These are phyloP conservation scores for Lentinus brumalis DNA, from an alignment of 768 basidiomycete genomes.

Conservation along the genomic window DNA sequence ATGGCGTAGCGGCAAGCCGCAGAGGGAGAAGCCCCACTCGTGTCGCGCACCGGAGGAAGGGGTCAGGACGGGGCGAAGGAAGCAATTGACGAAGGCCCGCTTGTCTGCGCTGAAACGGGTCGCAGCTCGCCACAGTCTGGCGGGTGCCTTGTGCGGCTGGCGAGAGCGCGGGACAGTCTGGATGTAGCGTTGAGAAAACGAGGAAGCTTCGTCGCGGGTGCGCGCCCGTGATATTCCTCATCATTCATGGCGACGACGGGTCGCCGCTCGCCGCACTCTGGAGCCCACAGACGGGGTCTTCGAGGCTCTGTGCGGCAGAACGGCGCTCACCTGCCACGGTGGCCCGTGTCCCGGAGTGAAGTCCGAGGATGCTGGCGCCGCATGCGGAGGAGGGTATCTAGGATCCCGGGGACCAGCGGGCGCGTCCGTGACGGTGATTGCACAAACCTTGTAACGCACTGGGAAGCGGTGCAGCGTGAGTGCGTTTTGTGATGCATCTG, in stretches of 20 bases:
- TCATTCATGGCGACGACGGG: background rate
- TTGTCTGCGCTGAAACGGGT: background rate
- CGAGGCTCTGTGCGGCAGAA: background rate
- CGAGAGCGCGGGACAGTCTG: background rate
- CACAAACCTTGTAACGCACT: conserved; percentile 7
- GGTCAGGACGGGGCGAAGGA: no score
- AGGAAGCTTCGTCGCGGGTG: background rate
- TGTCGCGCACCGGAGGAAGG: no score
- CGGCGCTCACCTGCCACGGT: background rate
- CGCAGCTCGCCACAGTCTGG: background rate
- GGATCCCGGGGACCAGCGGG: background rate
- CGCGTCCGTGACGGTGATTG: background rate
- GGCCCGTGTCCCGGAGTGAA: background rate
- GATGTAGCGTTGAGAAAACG: background rate
- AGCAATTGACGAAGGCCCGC: background rate
- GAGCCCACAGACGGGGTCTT: background rate
- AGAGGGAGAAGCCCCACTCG: no score
- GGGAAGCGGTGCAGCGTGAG: conserved; percentile 16
- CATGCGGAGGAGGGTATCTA: background rate
- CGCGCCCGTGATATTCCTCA: conserved; percentile 6
- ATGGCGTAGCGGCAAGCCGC: no score
- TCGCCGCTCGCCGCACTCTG: background rate
- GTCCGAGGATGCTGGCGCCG: background rate
- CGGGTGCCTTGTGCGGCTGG: background rate
- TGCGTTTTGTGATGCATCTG: conserved; percentile 5